These are phyloP conservation scores for Trichoderma aggressivum DNA, from an alignment of 2,329 filamentous ascomycete genomes.

Conservation along the genomic window DNA sequence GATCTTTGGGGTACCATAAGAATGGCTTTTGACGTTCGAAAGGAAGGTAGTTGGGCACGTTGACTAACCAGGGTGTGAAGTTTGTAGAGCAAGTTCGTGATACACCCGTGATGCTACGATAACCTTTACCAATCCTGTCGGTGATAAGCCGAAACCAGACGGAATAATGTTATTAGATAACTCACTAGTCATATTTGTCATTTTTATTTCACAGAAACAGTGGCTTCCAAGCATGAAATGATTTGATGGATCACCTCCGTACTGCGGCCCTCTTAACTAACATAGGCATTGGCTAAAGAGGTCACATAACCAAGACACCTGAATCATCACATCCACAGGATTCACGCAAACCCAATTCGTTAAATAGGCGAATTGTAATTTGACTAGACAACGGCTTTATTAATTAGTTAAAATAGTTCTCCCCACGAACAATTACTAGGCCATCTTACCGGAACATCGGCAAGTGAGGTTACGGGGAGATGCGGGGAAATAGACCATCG, in stretches of 20 bases:
- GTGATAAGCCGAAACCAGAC: background rate
- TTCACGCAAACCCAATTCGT: background rate
- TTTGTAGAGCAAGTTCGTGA: too few relatives aligned
- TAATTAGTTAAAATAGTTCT: background rate
- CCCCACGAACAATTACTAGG: background rate
- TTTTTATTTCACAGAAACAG: background rate
- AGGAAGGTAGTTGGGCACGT: too few relatives aligned
- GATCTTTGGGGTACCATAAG: too few relatives aligned
- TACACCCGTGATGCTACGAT: too few relatives aligned
- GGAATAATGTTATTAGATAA: background rate
- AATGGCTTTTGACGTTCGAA: too few relatives aligned
- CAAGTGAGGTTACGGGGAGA: background rate
- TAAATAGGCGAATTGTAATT: background rate
- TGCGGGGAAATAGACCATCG: slow-evolving; percentile 1
- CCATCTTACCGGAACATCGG: background rate
- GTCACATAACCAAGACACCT: background rate
- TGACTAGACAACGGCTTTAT: background rate
- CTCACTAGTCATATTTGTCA: background rate
- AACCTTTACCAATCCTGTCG: background rate
- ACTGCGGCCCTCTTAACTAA: background rate
- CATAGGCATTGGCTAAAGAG: background rate
- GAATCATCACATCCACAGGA: background rate
- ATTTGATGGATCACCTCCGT: background rate
- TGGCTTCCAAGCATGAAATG: too few relatives aligned
- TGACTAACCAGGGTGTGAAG: too few relatives aligned